Conservation (phyloP, 768 basidiomycete genomes). For the Mrakia blollopis region DNA sequence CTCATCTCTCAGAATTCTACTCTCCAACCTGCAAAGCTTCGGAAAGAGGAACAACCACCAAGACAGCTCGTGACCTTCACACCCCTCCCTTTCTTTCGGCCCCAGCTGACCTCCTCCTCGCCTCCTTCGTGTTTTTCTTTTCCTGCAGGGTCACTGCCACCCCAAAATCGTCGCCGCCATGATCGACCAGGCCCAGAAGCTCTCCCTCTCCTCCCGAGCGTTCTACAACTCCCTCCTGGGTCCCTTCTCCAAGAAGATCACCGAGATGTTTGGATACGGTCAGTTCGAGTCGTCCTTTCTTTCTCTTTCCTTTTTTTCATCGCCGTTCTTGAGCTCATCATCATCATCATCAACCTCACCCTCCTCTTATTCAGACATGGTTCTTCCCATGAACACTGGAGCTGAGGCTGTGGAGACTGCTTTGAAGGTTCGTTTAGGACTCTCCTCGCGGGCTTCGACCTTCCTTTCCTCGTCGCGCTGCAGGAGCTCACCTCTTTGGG, state of each 20-base stretch:
- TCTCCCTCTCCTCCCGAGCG: conserved; percentile 90
- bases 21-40: too few species aligned
- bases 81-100: not conserved
- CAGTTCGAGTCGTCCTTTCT: conserved; percentile 14
- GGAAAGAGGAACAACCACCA: not conserved
- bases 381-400: conserved; percentile 97
- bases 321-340: too few species aligned
- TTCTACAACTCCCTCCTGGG: conserved; percentile 94
- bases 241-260: conserved; percentile 78
- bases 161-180: conserved; percentile 77
- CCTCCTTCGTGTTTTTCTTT: not conserved
- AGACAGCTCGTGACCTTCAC: not conserved
- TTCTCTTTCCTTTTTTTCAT: not conserved
- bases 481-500: not conserved
- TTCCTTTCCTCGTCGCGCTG: too few species aligned
- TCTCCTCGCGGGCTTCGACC: too few species aligned
- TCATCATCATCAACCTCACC: too few species aligned
- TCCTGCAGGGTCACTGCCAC: conserved; percentile 81
- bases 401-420: conserved; percentile 97
- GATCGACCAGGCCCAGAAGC: conserved; percentile 73
- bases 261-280: conserved; percentile 74
- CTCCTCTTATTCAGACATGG: too few species aligned
- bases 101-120: not conserved
- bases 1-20: too few species aligned
- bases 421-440: conserved; percentile 65